These are phyloP conservation scores for Pelagomonas calceolata DNA, from an alignment of 108 stramenopile genomes.

Conservation along the genomic window DNA sequence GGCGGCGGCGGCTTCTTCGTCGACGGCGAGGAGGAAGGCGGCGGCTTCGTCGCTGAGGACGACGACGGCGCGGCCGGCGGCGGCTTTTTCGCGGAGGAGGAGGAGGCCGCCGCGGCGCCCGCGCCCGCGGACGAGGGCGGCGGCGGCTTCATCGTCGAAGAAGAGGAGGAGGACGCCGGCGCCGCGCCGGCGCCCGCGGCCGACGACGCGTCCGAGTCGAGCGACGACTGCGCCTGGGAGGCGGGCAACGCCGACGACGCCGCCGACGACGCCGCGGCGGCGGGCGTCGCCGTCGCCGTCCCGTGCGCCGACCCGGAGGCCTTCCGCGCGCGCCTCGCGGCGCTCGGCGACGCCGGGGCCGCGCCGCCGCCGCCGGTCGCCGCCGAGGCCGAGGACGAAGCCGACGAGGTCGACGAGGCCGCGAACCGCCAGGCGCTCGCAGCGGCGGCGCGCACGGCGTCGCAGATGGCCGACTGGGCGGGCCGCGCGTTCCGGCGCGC, in stretches of 20 bases:
- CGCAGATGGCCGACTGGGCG: conserved; percentile 75
- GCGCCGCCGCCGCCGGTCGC: too few species aligned
- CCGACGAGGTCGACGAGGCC: background rate
- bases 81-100: too few species aligned
- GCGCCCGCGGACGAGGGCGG: background rate
- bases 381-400: too few species aligned
- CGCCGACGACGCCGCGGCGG: background rate
- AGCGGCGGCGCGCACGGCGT: conserved; percentile 67
- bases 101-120: too few species aligned
- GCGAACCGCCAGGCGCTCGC: background rate
- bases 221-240: background rate
- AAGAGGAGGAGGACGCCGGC: background rate
- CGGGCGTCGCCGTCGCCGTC: too few species aligned
- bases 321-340: too few species aligned
- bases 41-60: too few species aligned
- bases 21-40: too few species aligned
- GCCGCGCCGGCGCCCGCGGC: background rate
- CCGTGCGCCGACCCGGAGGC: too few species aligned
- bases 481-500: conserved; percentile 75
- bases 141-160: background rate
- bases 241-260: background rate
- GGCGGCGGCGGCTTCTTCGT: background rate
- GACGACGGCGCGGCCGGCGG: too few species aligned
- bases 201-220: background rate
- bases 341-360: too few species aligned